These are phyloP conservation scores for Tremellales sp. DNA, from an alignment of 1,284 basidiomycete genomes.

Conservation along the genomic window DNA sequence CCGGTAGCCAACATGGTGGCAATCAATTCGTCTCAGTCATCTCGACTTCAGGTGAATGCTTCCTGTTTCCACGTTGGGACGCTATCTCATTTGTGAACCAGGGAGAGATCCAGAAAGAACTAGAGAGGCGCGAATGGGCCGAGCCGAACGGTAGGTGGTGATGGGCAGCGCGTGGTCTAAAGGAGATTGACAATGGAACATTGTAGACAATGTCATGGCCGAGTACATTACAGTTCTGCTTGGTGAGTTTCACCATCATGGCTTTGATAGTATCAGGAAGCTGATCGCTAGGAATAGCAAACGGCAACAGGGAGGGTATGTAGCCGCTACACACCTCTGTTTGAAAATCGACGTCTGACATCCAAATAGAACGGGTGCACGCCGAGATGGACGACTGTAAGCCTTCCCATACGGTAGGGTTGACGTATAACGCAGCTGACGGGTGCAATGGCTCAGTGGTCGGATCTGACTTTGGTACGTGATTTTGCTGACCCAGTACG, in stretches of 20 bases:
- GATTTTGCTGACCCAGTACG: not conserved
- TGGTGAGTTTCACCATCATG: conserved; percentile 25
- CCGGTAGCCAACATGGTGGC: no score
- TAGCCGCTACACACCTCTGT: not conserved
- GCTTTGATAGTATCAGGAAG: conserved; percentile 2
- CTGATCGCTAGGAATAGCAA: conserved; percentile 25
- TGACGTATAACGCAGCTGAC: not conserved
- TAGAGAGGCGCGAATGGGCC: conserved; percentile 45
- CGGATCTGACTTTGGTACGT: conserved; percentile 29
- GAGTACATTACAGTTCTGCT: conserved; percentile 45
- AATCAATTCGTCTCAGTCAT: no score
- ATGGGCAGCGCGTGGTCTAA: not conserved
- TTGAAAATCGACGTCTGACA: conserved; percentile 8
- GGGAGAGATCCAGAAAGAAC: conserved; percentile 38
- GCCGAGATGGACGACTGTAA: conserved; percentile 43
- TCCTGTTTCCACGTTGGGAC: no score
- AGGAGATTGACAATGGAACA: conserved; percentile 2
- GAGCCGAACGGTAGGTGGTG: conserved; percentile 34
- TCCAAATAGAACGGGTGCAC: conserved; percentile 30
- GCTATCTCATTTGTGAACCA: no score
- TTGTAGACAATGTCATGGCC: conserved; percentile 43
- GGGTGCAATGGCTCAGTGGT: conserved; percentile 14
- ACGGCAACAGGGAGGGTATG: conserved; percentile 38
- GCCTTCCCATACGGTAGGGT: not conserved
- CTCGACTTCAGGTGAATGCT: no score